Percentiles rank a stretch among this genome's conserved stretches.
Conservation (phyloP, 2,329 filamentous ascomycete species). For the Paecilomyces sp. region DNA sequence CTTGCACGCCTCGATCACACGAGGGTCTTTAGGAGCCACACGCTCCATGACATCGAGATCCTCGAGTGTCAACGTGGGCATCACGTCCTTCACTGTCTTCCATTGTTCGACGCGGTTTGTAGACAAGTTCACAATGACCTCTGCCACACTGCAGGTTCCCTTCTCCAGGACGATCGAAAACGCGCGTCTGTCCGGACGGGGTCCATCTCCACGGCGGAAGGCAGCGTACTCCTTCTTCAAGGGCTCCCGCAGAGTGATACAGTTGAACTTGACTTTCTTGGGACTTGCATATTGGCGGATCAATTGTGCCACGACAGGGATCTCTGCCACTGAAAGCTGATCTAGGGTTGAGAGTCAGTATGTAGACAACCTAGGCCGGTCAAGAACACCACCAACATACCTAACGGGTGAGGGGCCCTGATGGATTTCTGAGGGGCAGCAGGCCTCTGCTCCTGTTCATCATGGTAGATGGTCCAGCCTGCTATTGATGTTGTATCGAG, state of each 20-base stretch:
- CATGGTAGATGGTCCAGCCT: slow-evolving; percentile 10
- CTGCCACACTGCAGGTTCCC: slow-evolving; percentile 16
- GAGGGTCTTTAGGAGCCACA: slow-evolving; percentile 21
- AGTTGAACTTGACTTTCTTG: slow-evolving; percentile 27
- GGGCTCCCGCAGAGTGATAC: slow-evolving; percentile 50
- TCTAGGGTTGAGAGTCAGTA: slow-evolving; percentile 6
- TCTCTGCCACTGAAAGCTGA: slow-evolving; percentile 21
- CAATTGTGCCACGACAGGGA: slow-evolving; percentile 17
- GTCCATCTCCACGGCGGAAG: slow-evolving; percentile 22
- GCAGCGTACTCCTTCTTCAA: slow-evolving; percentile 27
- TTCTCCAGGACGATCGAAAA: slow-evolving; percentile 44
- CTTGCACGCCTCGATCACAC: slow-evolving; percentile 68
- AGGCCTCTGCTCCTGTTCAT: slow-evolving; percentile 6
- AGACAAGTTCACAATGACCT: slow-evolving; percentile 20
- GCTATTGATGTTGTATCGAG: slow-evolving; percentile 11
- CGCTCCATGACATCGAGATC: slow-evolving; percentile 65
- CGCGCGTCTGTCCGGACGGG: slow-evolving; percentile 25
- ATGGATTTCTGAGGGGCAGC: slow-evolving; percentile 4
- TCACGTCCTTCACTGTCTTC: slow-evolving; percentile 37
- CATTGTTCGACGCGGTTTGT: slow-evolving; percentile 18
- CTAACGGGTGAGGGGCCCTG: slow-evolving; percentile 7
- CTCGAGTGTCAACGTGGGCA: slow-evolving; percentile 44
- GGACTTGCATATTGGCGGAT: slow-evolving; percentile 21
- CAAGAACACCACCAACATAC: slow-evolving; percentile 2
- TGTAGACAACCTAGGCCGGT: neutral